A percentile compares a stretch with the other conserved stretches of the same genome.
phyloP scores from a whole-genome alignment of 2,329 filamentous ascomycete species.

The Acephala macrosclerotiorum region DNA sequence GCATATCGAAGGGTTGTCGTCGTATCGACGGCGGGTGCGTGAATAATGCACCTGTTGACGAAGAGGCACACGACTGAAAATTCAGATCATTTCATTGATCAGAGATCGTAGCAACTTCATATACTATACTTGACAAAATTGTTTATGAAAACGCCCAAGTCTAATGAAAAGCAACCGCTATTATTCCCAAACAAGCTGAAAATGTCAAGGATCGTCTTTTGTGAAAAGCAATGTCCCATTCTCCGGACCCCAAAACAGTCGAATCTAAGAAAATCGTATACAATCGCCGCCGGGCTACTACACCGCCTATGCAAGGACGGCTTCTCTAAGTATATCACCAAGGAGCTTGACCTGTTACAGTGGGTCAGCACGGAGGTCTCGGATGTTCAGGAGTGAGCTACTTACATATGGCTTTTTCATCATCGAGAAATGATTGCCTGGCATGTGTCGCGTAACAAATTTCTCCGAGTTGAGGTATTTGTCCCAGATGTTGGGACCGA shows the following conservation, averaged over 20 bases:
- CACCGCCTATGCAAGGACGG: conserved; percentile 10
- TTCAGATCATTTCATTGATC: neutral
- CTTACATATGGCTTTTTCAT: conserved; percentile 68
- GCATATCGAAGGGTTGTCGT: neutral
- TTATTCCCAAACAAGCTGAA: neutral
- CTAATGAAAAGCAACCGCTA: neutral
- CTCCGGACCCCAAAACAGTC: neutral
- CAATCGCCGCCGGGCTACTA: conserved; percentile 7
- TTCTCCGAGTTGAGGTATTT: conserved; percentile 67
- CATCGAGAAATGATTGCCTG: conserved; percentile 79
- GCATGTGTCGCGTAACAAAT: conserved; percentile 71
- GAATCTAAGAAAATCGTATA: conserved; percentile 2
- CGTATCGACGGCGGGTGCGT: neutral
- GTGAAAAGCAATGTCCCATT: neutral
- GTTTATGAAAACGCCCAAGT: neutral
- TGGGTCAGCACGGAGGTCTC: conserved; percentile 1
- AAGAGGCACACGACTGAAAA: neutral
- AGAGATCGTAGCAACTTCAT: neutral
- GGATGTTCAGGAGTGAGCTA: conserved; percentile 10
- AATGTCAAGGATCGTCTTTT: neutral
- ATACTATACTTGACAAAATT: neutral
- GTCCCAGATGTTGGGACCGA: conserved; percentile 74
- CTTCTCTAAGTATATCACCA: conserved; percentile 20
- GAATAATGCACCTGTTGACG: neutral
- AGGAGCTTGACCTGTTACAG: conserved; percentile 9